Conservation (phyloP, 202 grass and related monocot species). For the Carex sylvatica region DNA sequence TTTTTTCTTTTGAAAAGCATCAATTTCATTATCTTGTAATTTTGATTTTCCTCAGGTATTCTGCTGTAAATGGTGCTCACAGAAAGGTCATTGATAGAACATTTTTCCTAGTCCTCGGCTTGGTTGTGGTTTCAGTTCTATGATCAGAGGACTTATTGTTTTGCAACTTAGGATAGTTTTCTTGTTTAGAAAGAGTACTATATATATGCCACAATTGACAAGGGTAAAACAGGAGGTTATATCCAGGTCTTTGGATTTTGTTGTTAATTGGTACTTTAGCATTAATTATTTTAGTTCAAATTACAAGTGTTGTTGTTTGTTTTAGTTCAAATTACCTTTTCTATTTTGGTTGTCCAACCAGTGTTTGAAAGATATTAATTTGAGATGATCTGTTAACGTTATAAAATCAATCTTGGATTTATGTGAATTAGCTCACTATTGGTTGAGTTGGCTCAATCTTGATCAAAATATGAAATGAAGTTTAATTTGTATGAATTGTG, state of each 20-base stretch:
- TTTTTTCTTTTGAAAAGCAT: background rate
- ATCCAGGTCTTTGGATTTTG: background rate
- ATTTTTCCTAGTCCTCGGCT: background rate
- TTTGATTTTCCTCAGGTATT: conserved; percentile 21
- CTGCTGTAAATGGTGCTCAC: conserved; percentile 14
- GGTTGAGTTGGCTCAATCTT: background rate
- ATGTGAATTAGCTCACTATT: background rate
- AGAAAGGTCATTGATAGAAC: background rate
- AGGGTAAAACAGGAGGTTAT: background rate
- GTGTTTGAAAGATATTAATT: background rate
- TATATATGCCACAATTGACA: background rate
- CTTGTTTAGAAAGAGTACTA: background rate
- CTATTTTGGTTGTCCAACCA: background rate
- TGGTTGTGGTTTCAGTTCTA: background rate
- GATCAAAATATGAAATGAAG: background rate
- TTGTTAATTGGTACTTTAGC: background rate
- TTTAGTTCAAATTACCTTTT: background rate
- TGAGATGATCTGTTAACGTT: background rate
- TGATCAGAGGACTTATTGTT: background rate
- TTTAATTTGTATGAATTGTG: background rate
- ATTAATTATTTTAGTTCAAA: background rate
- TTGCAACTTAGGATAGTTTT: conserved; percentile 16
- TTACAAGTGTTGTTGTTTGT: background rate
- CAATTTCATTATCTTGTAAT: background rate
- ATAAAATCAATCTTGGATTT: background rate